phyloP scores from a whole-genome alignment of 495 filamentous ascomycete species.

The Neurospora tetrasperma region DNA sequence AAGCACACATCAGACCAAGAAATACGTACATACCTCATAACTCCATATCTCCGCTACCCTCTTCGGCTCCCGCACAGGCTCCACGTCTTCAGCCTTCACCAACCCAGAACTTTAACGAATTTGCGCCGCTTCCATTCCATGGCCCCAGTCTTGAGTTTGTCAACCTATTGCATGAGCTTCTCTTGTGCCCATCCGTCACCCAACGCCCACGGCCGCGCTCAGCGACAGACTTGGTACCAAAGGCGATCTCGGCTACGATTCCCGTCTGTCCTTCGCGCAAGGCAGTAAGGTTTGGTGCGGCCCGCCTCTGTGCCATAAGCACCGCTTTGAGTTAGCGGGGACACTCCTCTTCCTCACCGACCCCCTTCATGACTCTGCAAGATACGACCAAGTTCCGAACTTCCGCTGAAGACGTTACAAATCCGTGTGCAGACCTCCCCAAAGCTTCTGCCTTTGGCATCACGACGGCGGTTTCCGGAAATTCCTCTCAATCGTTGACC shows the following conservation, averaged over 20 bases:
- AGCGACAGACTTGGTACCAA: background rate
- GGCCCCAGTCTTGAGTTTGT: conserved; percentile 6
- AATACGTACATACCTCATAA: background rate
- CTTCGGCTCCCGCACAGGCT: background rate
- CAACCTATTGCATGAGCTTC: conserved; percentile 3
- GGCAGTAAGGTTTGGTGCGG: background rate
- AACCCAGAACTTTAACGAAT: background rate
- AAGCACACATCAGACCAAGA: background rate
- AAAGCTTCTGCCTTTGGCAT: conserved; percentile 1
- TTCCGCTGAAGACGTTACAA: conserved; percentile 6
- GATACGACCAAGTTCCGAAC: conserved; percentile 6
- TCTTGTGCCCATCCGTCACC: background rate
- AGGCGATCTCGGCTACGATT: background rate
- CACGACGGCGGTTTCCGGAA: background rate
- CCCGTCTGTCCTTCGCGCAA: background rate
- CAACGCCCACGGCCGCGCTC: background rate
- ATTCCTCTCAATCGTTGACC: background rate
- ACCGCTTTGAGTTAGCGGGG: background rate
- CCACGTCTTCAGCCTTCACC: conserved; percentile 1
- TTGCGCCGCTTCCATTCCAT: conserved; percentile 7
- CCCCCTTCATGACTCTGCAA: conserved; percentile 16
- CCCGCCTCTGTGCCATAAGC: background rate
- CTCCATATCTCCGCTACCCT: background rate
- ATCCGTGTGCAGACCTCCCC: conserved; percentile 3
- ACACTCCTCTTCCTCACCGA: background rate